Conservation (phyloP, 2,329 filamentous ascomycete genomes). For the Aurifilum marmelostoma region DNA sequence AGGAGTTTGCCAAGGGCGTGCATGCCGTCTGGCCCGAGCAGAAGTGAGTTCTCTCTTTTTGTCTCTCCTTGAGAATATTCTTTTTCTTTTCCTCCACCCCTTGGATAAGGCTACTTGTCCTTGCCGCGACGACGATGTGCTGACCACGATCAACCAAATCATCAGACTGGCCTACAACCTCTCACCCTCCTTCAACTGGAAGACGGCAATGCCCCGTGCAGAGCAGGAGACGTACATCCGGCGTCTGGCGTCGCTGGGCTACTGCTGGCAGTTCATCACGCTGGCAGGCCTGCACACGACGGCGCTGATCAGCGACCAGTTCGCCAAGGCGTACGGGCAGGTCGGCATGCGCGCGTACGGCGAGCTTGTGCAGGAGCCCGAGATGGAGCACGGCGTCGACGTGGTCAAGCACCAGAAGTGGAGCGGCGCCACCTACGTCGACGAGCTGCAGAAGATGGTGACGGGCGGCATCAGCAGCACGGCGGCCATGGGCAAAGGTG, state of each 20-base stretch:
- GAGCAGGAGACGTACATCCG: slow-evolving; percentile 98
- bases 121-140: background rate
- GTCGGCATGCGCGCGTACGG: slow-evolving; percentile 95
- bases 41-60: slow-evolving; percentile 66
- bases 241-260: slow-evolving; percentile 82
- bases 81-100: background rate
- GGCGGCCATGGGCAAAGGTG: slow-evolving; percentile 94
- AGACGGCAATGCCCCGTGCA: slow-evolving; percentile 85
- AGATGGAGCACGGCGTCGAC: slow-evolving; percentile 88
- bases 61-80: background rate
- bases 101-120: background rate
- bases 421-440: slow-evolving; percentile 92
- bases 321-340: slow-evolving; percentile 78
- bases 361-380: slow-evolving; percentile 95
- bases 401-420: slow-evolving; percentile 99
- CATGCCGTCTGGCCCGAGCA: slow-evolving; percentile 95
- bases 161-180: slow-evolving; percentile 92
- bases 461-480: slow-evolving; percentile 90
- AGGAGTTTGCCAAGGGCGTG: slow-evolving; percentile 91
- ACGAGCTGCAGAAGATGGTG: slow-evolving; percentile 96
- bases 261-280: slow-evolving; percentile 99
- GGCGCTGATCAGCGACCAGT: slow-evolving; percentile 87
- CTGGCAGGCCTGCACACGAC: slow-evolving; percentile 95
- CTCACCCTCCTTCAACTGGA: slow-evolving; percentile 99
- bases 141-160: background rate